These are phyloP conservation scores for Marsdenia floribunda DNA, from an alignment of 257 asterid genomes.

Conservation along the genomic window DNA sequence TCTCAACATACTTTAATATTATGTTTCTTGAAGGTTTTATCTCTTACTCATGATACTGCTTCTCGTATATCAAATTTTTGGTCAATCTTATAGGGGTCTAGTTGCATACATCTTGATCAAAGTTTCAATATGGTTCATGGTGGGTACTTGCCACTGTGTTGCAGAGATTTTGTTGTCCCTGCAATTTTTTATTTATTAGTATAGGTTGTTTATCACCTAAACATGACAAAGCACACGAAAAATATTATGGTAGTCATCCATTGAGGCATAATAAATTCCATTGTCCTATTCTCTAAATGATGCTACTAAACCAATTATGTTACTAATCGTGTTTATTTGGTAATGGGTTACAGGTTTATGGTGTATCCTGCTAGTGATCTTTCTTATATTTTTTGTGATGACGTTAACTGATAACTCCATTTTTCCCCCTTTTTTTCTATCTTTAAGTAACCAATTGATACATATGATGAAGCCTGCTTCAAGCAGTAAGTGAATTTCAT, in stretches of 20 bases:
- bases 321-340: conserved; percentile 15
- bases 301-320: conserved; percentile 1
- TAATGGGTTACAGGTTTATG: conserved; percentile 63
- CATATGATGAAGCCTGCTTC: background rate
- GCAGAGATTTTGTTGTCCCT: conserved; percentile 71
- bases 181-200: conserved; percentile 85
- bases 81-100: conserved; percentile 61
- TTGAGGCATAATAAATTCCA: conserved; percentile 10
- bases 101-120: conserved; percentile 76
- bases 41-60: conserved; percentile 75
- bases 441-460: background rate
- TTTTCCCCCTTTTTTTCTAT: too few relatives aligned
- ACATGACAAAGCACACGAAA: conserved; percentile 45
- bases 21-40: too few relatives aligned
- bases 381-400: conserved; percentile 81
- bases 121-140: conserved; percentile 97
- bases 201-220: conserved; percentile 88
- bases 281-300: conserved; percentile 2
- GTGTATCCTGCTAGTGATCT: conserved; percentile 87
- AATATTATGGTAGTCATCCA: conserved; percentile 63
- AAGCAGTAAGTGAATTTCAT: background rate
- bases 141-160: conserved; percentile 85
- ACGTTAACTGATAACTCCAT: conserved; percentile 47
- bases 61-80: conserved; percentile 80
- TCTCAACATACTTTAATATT: too few relatives aligned